Base-by-base conservation (phyloP, 2,329 filamentous ascomycete species). In the Cercospora citrullina region DNA sequence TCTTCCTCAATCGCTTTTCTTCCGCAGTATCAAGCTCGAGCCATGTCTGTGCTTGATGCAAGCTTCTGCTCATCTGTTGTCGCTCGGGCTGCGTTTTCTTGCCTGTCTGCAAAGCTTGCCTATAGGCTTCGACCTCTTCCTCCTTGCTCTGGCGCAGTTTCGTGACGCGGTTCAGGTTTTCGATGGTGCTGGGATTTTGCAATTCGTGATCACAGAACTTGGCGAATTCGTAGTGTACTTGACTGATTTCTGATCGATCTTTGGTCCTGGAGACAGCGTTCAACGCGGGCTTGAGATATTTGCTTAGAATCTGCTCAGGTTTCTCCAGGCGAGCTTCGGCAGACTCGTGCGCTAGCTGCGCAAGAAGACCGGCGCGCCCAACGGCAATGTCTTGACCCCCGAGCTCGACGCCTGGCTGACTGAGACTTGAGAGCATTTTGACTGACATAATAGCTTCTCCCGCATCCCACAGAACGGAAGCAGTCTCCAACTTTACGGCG, bases 151-250 rank as follows among this genome's bases (percentile, higher is more conserved):
- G 86, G 72, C 90, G 90, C 33, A 98, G 84, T 73, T 89, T 92
- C 75, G 91, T 87, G 51, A 97, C 86, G 57, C 95, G 89, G 31
- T 88, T 87, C 68, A 97, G 87, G 74, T 99, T 95, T 77, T 96
- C 93, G 1, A 94, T 82, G 36, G 90, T 89, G 73, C 96, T 93
- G 0, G 90, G 87, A 75, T 94, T 94, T 74, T 97, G 91, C 9
- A 99, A 84, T 77, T 99, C 95, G 75, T 93, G 89, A 77, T 99
- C 94, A 75, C 96, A 99, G 77, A 99, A 99, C 62, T 89, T 87
- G 28, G 96, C 95, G 78, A 98, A 98, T 74, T 96, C 92, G 77
- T 97, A 93, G 75, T 93, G 97, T 0, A 98, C 95, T 72, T 92
- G 87, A 1, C 94, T 93, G 2, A 94, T 91, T 68, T 94, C 91